Evolutionary conservation across 164 flowering plant genomes (phyloP).

Genomic region (Echeveria elegans): DNA sequence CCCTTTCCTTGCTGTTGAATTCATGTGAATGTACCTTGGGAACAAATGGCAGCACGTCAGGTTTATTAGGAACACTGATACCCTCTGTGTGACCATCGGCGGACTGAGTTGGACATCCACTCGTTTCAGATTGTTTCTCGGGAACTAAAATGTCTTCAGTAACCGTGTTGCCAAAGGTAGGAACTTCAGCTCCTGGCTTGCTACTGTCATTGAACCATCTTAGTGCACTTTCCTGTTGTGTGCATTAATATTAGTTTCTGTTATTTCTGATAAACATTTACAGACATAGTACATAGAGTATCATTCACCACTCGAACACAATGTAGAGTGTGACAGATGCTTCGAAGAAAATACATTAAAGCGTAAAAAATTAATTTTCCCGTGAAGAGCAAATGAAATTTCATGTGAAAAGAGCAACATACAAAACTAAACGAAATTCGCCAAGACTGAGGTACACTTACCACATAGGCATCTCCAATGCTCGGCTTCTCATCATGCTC

Average conservation of each 20-base stretch:
- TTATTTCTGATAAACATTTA: neutral
- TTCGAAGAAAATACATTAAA: too few species aligned
- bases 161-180: neutral
- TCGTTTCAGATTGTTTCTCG: constrained; percentile 12
- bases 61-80: constrained; percentile 16
- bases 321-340: too few species aligned
- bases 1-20: constrained; percentile 45
- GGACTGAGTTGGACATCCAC: constrained; percentile 17
- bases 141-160: neutral
- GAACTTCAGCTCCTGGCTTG: neutral
- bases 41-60: constrained; percentile 5
- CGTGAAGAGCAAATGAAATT: neutral
- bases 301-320: too few species aligned
- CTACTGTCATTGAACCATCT: neutral
- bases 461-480: constrained; percentile 12
- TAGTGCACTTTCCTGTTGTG: neutral
- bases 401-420: neutral
- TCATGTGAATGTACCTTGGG: constrained; percentile 20
- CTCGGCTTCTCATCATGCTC: constrained; percentile 16
- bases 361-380: too few species aligned
- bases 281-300: neutral
- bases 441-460: constrained; percentile 19
- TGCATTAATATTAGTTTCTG: neutral
- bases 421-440: neutral
- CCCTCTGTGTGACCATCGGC: constrained; percentile 8